phyloP scores from a whole-genome alignment of 768 basidiomycete genomes.

The Tricholoma bakamatsutake region DNA sequence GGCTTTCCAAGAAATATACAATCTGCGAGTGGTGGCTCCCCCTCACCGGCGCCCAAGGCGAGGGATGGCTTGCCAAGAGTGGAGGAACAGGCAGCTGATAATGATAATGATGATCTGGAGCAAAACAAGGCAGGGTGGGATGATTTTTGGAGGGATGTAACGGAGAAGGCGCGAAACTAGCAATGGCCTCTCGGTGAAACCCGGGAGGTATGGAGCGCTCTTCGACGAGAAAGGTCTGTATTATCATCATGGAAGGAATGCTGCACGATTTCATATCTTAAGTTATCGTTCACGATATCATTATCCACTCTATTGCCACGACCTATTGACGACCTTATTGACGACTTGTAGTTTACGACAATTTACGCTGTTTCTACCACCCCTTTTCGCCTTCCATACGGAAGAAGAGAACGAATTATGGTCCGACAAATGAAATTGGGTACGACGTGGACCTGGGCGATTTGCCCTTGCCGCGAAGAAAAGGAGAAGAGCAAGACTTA shows the following conservation, averaged over 20 bases:
- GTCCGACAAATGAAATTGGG: too few relatives aligned
- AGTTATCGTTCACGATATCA: neutral
- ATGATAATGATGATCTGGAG: slow-evolving; percentile 8
- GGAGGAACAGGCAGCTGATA: slow-evolving; percentile 9
- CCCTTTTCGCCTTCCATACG: neutral
- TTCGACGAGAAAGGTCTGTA: neutral
- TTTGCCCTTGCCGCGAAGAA: too few relatives aligned
- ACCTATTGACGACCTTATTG: neutral
- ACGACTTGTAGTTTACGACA: neutral
- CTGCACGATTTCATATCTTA: neutral
- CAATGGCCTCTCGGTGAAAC: neutral
- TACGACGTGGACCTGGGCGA: too few relatives aligned
- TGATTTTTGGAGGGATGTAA: slow-evolving; percentile 41
- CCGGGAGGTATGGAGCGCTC: neutral
- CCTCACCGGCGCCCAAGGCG: neutral
- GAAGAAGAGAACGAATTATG: too few relatives aligned
- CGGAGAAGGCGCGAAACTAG: slow-evolving; percentile 23
- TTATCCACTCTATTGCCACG: neutral
- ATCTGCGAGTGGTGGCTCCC: neutral
- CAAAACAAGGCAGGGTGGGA: slow-evolving; percentile 29
- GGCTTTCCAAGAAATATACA: neutral
- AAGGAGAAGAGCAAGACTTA: too few relatives aligned
- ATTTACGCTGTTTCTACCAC: neutral
- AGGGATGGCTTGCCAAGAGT: slow-evolving; percentile 10
- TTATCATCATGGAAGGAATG: neutral